Evolutionary conservation across 2,329 filamentous ascomycete species (phyloP).

Genomic region (Zarea fungicola): DNA sequence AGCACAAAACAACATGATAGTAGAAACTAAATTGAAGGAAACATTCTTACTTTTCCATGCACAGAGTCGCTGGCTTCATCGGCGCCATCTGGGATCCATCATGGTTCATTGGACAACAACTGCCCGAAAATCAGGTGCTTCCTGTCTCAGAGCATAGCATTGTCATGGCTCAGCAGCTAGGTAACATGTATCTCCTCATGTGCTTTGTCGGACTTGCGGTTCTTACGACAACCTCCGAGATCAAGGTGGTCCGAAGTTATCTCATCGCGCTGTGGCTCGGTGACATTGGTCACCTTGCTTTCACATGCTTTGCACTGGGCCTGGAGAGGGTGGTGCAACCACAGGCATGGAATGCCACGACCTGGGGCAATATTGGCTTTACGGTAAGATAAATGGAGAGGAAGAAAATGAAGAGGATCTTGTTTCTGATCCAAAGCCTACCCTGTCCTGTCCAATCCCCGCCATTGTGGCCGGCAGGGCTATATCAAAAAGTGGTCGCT

Average conservation of each 20-base stretch:
- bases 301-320: conserved; percentile 56
- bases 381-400: conserved; percentile 42
- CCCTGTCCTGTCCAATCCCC: no score
- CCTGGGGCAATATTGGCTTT: conserved; percentile 67
- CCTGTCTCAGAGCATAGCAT: conserved; percentile 41
- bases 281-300: conserved; percentile 62
- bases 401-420: no score
- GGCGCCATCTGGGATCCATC: conserved; percentile 50
- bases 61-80: conserved; percentile 54
- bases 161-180: conserved; percentile 61
- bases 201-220: conserved; percentile 60
- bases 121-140: conserved; percentile 35
- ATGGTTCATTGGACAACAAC: conserved; percentile 61
- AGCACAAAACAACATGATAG: neutral
- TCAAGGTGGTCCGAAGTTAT: conserved; percentile 62
- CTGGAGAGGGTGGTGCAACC: conserved; percentile 48
- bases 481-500: neutral
- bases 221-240: conserved; percentile 58
- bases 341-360: conserved; percentile 59
- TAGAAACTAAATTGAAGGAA: neutral
- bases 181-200: conserved; percentile 64
- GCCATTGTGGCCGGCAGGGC: no score
- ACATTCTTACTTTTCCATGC: neutral
- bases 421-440: no score
- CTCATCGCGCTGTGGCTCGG: conserved; percentile 59